Base-by-base conservation (phyloP, 768 basidiomycete species). In the Russula virescens region DNA sequence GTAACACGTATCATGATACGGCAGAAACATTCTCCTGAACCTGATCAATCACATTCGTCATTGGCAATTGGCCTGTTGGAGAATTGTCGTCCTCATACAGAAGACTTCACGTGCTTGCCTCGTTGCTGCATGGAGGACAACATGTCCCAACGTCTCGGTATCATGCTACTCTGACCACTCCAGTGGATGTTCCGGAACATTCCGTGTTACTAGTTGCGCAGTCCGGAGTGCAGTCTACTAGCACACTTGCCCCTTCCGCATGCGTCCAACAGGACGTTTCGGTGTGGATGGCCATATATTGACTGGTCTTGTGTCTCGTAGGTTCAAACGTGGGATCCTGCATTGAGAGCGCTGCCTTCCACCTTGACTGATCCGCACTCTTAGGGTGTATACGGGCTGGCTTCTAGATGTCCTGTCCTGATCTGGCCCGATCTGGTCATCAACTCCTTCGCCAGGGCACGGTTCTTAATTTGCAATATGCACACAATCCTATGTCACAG, bases 351-450 rank as follows among this genome's bases (percentile, higher is more conserved):
- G 28, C 58, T 28, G n/a, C 28, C n/a, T 43, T 34, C 42, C 40
- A 31, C 35, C 38, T 52, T 53, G n/a, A 58, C 40, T 16, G 23
- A 2, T 28, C 56, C 19, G 21, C 43, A 13, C 25, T 53, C 50
- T 38, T 34, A 51, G n/a, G 55, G 21, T 57, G 55, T 4, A 57
- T 18, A 14, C 38, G 6, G 2, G 10, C 38, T 38, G 38, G 23
- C 16, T 56, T 62, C 61, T 62, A 61, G 61, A 52, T 28, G 50
- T 47, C 31, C 19, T 28, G 50, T 47, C 31, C 19, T 45, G 61
- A 62, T 57, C 38, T 21, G 25, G 6, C 50, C 50, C 16, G 50
- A 62, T 58, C 25, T 45, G 42, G 31, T 57, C 49, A 49, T 38
- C 38, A 26, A 38, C 38, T n/a, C 9, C 47, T 40, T 28, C 25